Evolutionary conservation across 768 basidiomycete species (phyloP), one percentile per base, ranked within the genome.

Genomic region (Udeniomyces megalosporus): DNA sequence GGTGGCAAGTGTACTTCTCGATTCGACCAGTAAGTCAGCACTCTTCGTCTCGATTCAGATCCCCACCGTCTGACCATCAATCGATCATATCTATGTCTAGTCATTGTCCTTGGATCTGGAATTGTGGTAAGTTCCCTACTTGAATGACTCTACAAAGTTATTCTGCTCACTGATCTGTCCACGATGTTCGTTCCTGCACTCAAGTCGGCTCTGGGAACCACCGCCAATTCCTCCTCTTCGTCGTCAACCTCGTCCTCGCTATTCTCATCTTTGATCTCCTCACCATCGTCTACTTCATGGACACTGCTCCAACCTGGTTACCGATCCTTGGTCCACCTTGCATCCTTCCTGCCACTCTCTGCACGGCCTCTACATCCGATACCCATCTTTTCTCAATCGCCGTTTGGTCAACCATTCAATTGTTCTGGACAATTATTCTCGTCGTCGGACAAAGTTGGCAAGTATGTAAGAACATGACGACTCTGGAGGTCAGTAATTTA

Each of bases 91-190:
- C 31, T 50, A 47, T 5, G 31, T 58, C 8, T 51, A 93, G 91
- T 69, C 92, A 99, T 69, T 97, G 95, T 68, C 95, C 93, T 1
- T 99, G 95, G 95, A 84, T 96, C 17, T 99, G 92, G 92, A 97
- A 97, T 74, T 96, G 93, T 72, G 83, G 88, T 89, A 71, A 29
- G 85, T 60, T 3, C 15, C 6, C 4, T 4, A n/a, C 22, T 17
- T 48, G 42, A 12, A 17, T 3, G 17, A 28, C 26, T 22, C 6
- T 17, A 15, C 22, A 8, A 4, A 26, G n/a, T n/a, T n/a, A n/a
- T n/a, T n/a, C n/a, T n/a, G n/a, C 26, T 52, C 22, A n/a, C 48
- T 44, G 22, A 34, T 35, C 15, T 26, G 5, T 28, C 32, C 34
- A 11, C 24, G 32, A 42, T 17, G 38, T 42, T 8, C 38, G 17